Conservation (phyloP, 208 protist species). For the Strigomonas culicis region DNA sequence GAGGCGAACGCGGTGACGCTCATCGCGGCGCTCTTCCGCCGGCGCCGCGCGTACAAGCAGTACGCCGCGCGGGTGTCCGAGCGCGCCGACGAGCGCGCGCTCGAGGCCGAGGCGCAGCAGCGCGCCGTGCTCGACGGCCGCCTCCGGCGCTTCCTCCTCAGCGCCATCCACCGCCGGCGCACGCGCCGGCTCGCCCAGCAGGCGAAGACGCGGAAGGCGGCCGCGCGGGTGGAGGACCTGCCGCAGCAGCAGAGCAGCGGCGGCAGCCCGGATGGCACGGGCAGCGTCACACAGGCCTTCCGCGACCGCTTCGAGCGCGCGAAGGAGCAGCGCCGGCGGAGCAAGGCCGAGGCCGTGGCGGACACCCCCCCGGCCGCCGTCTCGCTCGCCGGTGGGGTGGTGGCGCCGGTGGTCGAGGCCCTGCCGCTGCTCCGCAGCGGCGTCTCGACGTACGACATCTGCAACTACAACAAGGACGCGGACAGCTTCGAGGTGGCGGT, state of each 20-base stretch:
- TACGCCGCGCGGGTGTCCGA: constrained; percentile 7
- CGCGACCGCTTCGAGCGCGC: constrained; percentile 62
- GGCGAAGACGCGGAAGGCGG: constrained; percentile 12
- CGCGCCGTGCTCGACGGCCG: constrained; percentile 24
- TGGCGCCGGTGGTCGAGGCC: not conserved
- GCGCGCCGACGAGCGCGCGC: constrained; percentile 12
- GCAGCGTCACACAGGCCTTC: constrained; percentile 18
- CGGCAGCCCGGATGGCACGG: not conserved
- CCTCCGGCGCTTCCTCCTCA: constrained; percentile 24
- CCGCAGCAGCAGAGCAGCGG: not conserved
- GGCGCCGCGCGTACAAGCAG: constrained; percentile 9
- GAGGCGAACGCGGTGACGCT: constrained; percentile 23
- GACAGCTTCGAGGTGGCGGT: constrained; percentile 67
- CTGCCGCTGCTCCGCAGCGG: constrained; percentile 40
- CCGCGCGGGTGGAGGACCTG: constrained; percentile 6
- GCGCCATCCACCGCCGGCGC: constrained; percentile 25
- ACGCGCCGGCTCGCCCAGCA: constrained; percentile 20
- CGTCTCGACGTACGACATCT: constrained; percentile 60
- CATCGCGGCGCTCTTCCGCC: constrained; percentile 26
- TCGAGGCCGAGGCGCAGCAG: constrained; percentile 19
- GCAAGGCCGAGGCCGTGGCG: not conserved
- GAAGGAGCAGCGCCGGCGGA: constrained; percentile 46
- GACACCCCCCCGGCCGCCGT: constrained; percentile 8
- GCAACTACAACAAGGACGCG: constrained; percentile 45
- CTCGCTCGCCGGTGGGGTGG: not conserved